Base-by-base conservation (phyloP, 805 yeast species). In the Brettanomyces nanus region DNA sequence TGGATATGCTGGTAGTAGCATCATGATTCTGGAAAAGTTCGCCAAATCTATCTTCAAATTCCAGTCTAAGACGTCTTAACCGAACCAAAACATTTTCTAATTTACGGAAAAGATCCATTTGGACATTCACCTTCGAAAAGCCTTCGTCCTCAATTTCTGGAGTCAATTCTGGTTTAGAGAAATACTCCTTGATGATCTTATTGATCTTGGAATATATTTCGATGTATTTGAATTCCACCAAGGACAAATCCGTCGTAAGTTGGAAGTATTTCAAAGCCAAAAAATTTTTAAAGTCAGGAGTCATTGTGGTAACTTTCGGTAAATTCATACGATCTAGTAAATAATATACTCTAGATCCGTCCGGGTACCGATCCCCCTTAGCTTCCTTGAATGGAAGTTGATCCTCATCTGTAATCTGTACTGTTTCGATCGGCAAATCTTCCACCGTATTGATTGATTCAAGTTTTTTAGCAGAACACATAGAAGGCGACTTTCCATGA, bases 181-280 rank as follows among this genome's bases (percentile, higher is more conserved):
- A 57, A 31, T 55, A 51, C 22, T 49, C 40, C 30, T 52, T 46
- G 11, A 53, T 46, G 5, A 48, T 40, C n/a, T 40, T 45, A 33
- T 56, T 58, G 31, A 54, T 43, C 38, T 46, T 35, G 4, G 54
- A 35, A 37, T 51, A 49, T 6, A 44, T 35, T 35, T 55, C 49
- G 10, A 53, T n/a, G 26, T 53, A 55, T 32, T 57, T 49, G 40
- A 49, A 58, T 36, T 52, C 52, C 5, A 54, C 41, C 23, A 54
- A 36, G 17, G 56, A 46, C 5, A 53, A 18, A 37, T 58, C 62
- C 4, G 53, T 39, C 6, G 45, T 30, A 6, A 54, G 31, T 34
- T 54, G 56, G 3, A 48, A 33, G 32, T 53, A 54, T 40, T 56
- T 55, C 19, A 55, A 23, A 1, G 48, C 43, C 26, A 54, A 20